These are phyloP conservation scores for Salinomyces thailandicus DNA, from an alignment of 2,329 filamentous ascomycete genomes.

Conservation along the genomic window DNA sequence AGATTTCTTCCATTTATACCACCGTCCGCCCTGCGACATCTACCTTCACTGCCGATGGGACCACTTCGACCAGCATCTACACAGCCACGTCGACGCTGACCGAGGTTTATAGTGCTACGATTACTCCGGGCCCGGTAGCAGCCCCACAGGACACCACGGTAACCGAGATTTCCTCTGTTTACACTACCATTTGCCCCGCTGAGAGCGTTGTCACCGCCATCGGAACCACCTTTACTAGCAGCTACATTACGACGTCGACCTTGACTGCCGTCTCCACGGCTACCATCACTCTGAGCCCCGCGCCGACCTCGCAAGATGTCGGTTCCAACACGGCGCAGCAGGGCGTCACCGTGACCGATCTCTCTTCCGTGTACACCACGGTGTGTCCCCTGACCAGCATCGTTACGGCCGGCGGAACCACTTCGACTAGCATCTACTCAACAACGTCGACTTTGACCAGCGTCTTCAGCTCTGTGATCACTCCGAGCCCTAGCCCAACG, in stretches of 20 bases:
- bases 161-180: slow-evolving; percentile 4
- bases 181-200: slow-evolving; percentile 10
- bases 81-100: slow-evolving; percentile 10
- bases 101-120: background rate
- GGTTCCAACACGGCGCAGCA: too few species aligned
- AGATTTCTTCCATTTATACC: too few species aligned
- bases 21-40: background rate
- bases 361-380: slow-evolving; percentile 2
- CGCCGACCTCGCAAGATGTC: too few species aligned
- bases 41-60: slow-evolving; percentile 1
- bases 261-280: slow-evolving; percentile 6
- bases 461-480: background rate
- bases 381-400: slow-evolving; percentile 1
- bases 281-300: too few species aligned
- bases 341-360: background rate
- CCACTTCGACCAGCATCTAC: slow-evolving; percentile 7
- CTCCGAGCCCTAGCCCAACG: background rate
- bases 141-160: slow-evolving; percentile 1
- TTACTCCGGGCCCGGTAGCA: slow-evolving; percentile 3
- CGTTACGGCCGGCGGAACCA: background rate
- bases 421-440: slow-evolving; percentile 1
- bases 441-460: slow-evolving; percentile 1
- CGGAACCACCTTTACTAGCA: slow-evolving; percentile 4
- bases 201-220: slow-evolving; percentile 1
- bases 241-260: slow-evolving; percentile 9